Base-by-base conservation (phyloP, 2,329 filamentous ascomycete genomes). In the Talaromyces rugulosus region DNA sequence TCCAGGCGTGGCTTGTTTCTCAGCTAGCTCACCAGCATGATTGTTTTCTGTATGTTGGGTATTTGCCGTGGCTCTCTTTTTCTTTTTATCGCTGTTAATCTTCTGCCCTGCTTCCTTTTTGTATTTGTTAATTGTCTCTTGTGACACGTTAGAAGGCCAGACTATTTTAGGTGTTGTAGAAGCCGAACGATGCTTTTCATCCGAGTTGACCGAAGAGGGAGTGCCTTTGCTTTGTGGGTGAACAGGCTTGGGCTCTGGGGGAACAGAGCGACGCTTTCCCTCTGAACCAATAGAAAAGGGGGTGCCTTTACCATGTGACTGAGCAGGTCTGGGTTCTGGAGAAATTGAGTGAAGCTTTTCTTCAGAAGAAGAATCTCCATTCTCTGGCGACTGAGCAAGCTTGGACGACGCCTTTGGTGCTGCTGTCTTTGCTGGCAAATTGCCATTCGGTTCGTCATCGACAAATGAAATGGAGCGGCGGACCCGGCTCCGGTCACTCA, bases 391-490 rank as follows among this genome's bases (percentile, higher is more conserved):
- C 44, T 27, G 18, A 47, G 1, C n/a, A 47, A 47, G 50, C 16
- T 53, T 53, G 12, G 30, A 53, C 3, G 50, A 9, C 28, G 30
- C 12, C 50, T 53, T n/a, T 28, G 23, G 14, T 4, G 12, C 28
- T 4, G 12, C 28, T 31, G 27, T 27, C 18, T 47, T 53, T 16
- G 28, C 50, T 18, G 27, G 16, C 14, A 23, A 30, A 30, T 27
- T 30, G 8, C 30, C 27, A 28, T 52, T 36, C 31, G n/a, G 11
- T 18, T 66, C 66, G 9, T 59, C 64, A 8, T 69, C 70, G 5
- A 60, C 65, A 56, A 72, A 72, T 16, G 71, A 72, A 33, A 72
- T 69, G 3, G 70, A 72, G 27, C 69, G 69, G 5, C 44, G 28
- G 30, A 14, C 28, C 6, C 33, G 30, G 3, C 47, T 47, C 36